A percentile compares a stretch with the other conserved stretches of the same genome.
Evolutionary conservation across 768 basidiomycete genomes (phyloP).

Genomic region (Amanita molliuscula): DNA sequence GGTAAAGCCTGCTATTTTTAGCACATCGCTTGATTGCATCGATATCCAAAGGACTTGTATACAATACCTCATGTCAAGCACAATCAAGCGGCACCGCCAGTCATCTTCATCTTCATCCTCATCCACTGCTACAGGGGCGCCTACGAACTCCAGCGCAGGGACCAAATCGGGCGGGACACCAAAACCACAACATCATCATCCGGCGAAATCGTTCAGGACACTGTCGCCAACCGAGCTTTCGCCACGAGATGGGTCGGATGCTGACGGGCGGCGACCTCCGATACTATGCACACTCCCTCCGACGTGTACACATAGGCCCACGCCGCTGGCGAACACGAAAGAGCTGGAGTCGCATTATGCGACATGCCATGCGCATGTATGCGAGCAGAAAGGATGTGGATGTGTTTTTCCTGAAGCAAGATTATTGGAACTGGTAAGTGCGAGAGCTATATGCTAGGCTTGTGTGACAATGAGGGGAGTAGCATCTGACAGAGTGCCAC

Average conservation of each 20-base stretch:
- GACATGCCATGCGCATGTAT: conserved; percentile 76
- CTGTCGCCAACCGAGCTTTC: conserved; percentile 4
- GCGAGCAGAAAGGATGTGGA: conserved; percentile 56
- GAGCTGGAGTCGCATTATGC: conserved; percentile 82
- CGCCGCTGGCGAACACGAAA: conserved; percentile 48
- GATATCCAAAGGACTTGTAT: neutral
- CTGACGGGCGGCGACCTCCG: conserved; percentile 15
- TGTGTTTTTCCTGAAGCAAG: conserved; percentile 82
- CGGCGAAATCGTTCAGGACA: conserved; percentile 6
- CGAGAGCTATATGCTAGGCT: neutral
- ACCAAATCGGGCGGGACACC: conserved; percentile 19
- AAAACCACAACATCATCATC: conserved; percentile 4
- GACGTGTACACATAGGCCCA: conserved; percentile 63
- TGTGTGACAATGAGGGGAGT: conserved; percentile 5
- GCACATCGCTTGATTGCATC: neutral
- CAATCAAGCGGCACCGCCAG: conserved; percentile 25
- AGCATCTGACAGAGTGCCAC: conserved; percentile 85
- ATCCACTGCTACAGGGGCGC: conserved; percentile 15
- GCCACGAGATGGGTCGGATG: neutral
- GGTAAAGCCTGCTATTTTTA: neutral
- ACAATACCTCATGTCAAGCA: conserved; percentile 2
- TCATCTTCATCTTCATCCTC: conserved; percentile 27
- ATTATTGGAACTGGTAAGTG: conserved; percentile 68
- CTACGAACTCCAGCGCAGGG: conserved; percentile 22
- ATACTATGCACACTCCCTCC: conserved; percentile 72